Conservation (phyloP, 2,329 filamentous ascomycete species). For the Penicillium paneum region DNA sequence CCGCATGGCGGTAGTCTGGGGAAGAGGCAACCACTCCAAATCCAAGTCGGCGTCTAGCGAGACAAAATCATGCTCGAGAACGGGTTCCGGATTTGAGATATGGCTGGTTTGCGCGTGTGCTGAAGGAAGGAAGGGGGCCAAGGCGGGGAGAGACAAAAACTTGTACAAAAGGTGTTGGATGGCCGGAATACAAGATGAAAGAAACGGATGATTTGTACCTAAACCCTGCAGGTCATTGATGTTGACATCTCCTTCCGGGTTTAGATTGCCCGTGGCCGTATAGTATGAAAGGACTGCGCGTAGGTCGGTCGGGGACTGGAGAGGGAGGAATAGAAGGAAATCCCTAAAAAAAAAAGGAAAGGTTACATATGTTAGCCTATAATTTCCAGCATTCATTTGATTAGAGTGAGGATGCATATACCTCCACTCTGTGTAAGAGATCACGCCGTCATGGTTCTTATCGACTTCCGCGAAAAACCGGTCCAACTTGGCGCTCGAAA, state of each 20-base stretch:
- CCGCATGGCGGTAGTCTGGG: slow-evolving; percentile 44
- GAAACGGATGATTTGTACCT: slow-evolving; percentile 64
- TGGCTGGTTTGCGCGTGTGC: slow-evolving; percentile 33
- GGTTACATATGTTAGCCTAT: slow-evolving; percentile 4
- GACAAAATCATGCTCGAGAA: slow-evolving; percentile 30
- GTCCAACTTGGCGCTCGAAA: slow-evolving; percentile 73
- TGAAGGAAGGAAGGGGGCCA: slow-evolving; percentile 33
- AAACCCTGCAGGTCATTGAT: slow-evolving; percentile 90
- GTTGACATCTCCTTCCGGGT: slow-evolving; percentile 87
- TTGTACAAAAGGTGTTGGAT: slow-evolving; percentile 37
- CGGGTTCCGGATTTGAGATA: slow-evolving; percentile 24
- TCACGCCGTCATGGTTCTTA: slow-evolving; percentile 77
- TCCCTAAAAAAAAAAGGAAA: slow-evolving; percentile 57
- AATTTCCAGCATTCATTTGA: slow-evolving; percentile 4
- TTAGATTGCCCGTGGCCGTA: slow-evolving; percentile 81
- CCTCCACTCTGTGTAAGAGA: slow-evolving; percentile 96
- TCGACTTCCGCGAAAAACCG: slow-evolving; percentile 90
- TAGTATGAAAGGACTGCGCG: slow-evolving; percentile 87
- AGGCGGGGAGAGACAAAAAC: slow-evolving; percentile 33
- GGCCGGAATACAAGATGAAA: slow-evolving; percentile 35
- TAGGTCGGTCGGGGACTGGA: slow-evolving; percentile 60
- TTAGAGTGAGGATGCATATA: slow-evolving; percentile 49
- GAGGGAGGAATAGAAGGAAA: slow-evolving; percentile 84
- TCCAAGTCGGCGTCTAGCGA: slow-evolving; percentile 37
- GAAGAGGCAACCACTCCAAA: slow-evolving; percentile 43